Evolutionary conservation across 2,329 filamentous ascomycete genomes (phyloP), one percentile per base, ranked within the genome.

Genomic region (Dothidotthia symphoricarpi): DNA sequence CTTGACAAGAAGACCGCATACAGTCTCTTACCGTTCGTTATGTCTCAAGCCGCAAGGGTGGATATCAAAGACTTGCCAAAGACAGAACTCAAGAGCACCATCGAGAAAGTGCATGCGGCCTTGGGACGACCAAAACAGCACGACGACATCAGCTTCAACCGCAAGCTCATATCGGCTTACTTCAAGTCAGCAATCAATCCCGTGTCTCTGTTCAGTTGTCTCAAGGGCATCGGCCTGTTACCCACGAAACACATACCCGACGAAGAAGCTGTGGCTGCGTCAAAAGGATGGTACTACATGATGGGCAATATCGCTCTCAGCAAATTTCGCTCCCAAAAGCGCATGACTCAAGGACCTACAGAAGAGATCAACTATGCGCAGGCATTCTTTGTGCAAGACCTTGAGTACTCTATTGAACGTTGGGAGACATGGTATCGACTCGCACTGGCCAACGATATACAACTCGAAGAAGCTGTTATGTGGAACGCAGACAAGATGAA

Each of bases 401-500:
- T 95, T 1, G 88, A 95, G 51, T 88, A 88, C 61, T 88, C 84
- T 2, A 80, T 82, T 2, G 83, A 88, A 27, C 81, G 83, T 39
- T 95, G 89, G 89, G 86, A 95, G 62, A 85, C 86, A 0, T 95
- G 89, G 89, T 93, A 91, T 63, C 80, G 88, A 10, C 76, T 95
- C 16, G 89, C 85, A 0, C 88, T 95, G 63, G 88, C 86, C 32
- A 90, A 88, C 56, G 89, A 95, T 64, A 85, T 87, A 34, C 88
- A 94, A 55, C 72, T 95, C 11, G 89, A 95, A 47, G 89, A 95
- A 64, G 81, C 83, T 6, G 86, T 94, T 4, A 79, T 90, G 4
- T 95, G 89, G 89, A 86, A 84, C 14, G 86, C 88, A 1, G 88
- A 95, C 52, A 95, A 94, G 66, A 83, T 95, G 68, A 95, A 95